Evolutionary conservation across 805 yeast species (phyloP), one percentile per base, ranked within the genome.

Genomic region (Saccharomycopsis capsularis): DNA sequence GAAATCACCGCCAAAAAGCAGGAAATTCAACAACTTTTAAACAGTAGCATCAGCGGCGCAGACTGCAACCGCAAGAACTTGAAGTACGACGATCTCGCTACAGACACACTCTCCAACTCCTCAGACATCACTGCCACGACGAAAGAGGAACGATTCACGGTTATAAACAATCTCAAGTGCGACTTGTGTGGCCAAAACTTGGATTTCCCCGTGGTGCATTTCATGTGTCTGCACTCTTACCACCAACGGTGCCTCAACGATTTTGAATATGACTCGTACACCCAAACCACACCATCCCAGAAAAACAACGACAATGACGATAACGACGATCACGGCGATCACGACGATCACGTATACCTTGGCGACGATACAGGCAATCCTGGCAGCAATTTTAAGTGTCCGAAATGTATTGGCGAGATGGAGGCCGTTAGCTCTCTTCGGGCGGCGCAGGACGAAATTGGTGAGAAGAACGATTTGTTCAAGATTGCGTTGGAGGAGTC

Each of bases 171-270:
- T 53, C 72, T 79, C 24, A 70, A 69, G 34, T 90, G 96, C 59
- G 68, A 78, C 13, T 71, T 78, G 16, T 90, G 96, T 60, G 69
- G 75, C 7, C 67, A 74, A 39, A 72, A 76, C 11, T 65, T 91
- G 19, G 95, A 86, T 51, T 71, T 81, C 38, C 97, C 98, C 0
- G 74, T 82, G 2, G 76, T 85, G 0, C 95, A 86, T 58, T 93
- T 91, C 68, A 76, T 79, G 55, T 93, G 99, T 67, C 73, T 74
- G 27, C 99, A 93, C 59, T 79, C 93, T 2, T 89, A 78, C 60
- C 98, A 93, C 60, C 85, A 83, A 56, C 70, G 83, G 40, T 93
- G 99, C 60, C 64, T 88, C 23, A 71, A 71, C 44, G 80, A 79
- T 39, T 75, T 70, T 35, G 63, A 61, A 18, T 47, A 63, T 51